A percentile compares a stretch with the other conserved stretches of the same genome.
These are phyloP conservation scores for Terfezia claveryi DNA, from an alignment of 495 filamentous ascomycete genomes.

Conservation along the genomic window DNA sequence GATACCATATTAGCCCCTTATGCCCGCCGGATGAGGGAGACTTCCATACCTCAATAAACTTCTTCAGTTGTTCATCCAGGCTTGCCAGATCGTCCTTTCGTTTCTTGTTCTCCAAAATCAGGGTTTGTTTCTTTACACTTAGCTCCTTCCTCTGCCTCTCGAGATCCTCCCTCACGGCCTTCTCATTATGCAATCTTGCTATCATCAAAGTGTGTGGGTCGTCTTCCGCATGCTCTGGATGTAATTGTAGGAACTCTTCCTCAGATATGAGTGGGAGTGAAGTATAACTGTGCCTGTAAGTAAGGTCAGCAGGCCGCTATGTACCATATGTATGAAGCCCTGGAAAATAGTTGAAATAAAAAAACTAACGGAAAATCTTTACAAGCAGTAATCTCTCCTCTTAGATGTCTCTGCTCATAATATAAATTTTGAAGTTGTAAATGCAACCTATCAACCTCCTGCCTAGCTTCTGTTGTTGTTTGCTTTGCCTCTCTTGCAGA, in stretches of 20 bases:
- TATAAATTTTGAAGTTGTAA: slow-evolving; percentile 87
- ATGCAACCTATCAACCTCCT: slow-evolving; percentile 79
- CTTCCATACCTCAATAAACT: slow-evolving; percentile 10
- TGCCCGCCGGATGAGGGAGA: not conserved
- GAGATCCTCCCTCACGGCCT: slow-evolving; percentile 59
- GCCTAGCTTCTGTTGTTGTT: slow-evolving; percentile 61
- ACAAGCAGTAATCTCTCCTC: slow-evolving; percentile 76
- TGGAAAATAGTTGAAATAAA: not conserved
- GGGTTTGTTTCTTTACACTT: slow-evolving; percentile 68
- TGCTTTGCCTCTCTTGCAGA: slow-evolving; percentile 69
- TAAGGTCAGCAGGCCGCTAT: not conserved
- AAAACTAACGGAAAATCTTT: slow-evolving; percentile 65
- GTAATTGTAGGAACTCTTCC: slow-evolving; percentile 58
- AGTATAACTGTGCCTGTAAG: slow-evolving; percentile 59
- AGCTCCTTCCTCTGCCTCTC: slow-evolving; percentile 73
- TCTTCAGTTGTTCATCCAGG: slow-evolving; percentile 19
- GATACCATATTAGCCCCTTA: slow-evolving; percentile 1
- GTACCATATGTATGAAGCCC: not conserved
- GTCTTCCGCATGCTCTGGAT: slow-evolving; percentile 47
- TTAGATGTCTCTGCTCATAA: slow-evolving; percentile 81
- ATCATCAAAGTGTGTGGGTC: slow-evolving; percentile 68
- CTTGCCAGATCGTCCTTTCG: slow-evolving; percentile 60
- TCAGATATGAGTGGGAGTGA: slow-evolving; percentile 63
- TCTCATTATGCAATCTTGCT: slow-evolving; percentile 79
- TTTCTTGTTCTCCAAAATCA: slow-evolving; percentile 89